A percentile compares a stretch with the other conserved stretches of the same genome.
phyloP scores from a whole-genome alignment of 2,329 filamentous ascomycete genomes.

The Alternaria gaisen region DNA sequence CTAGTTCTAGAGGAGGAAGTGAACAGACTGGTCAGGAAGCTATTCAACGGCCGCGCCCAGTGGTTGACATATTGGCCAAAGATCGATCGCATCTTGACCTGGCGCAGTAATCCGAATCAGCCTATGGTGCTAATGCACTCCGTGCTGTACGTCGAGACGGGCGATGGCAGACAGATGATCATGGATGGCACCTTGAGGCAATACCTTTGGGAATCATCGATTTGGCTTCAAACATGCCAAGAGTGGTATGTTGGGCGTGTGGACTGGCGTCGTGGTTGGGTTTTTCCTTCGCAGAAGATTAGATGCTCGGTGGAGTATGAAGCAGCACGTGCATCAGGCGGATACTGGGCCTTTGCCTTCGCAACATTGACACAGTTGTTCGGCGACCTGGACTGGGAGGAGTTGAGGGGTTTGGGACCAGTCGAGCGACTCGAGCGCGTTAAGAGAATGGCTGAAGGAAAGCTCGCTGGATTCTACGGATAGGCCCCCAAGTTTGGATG shows the following conservation, averaged over 20 bases:
- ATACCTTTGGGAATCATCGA: constrained; percentile 12
- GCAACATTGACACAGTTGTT: constrained; percentile 7
- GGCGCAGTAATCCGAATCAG: neutral
- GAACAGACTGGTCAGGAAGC: neutral
- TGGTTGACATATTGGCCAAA: neutral
- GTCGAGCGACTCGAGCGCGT: neutral
- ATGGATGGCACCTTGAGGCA: constrained; percentile 19
- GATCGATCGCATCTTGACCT: constrained; percentile 4
- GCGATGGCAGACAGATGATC: neutral
- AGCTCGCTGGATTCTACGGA: neutral
- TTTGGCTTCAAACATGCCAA: constrained; percentile 9
- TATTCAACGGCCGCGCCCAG: neutral
- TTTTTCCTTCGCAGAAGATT: neutral
- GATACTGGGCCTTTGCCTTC: constrained; percentile 1
- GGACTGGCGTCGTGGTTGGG: neutral
- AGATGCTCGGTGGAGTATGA: neutral
- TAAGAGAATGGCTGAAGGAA: constrained; percentile 1
- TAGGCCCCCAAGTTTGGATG: neutral
- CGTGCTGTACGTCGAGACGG: constrained; percentile 3
- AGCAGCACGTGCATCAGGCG: neutral
- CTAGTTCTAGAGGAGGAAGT: constrained; percentile 8
- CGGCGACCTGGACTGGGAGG: constrained; percentile 13
- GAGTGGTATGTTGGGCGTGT: neutral
- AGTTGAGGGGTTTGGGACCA: neutral
- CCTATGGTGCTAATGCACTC: constrained; percentile 8